Conservation (phyloP, 164 flowering plant species). For the Paratinospora sagittata region DNA sequence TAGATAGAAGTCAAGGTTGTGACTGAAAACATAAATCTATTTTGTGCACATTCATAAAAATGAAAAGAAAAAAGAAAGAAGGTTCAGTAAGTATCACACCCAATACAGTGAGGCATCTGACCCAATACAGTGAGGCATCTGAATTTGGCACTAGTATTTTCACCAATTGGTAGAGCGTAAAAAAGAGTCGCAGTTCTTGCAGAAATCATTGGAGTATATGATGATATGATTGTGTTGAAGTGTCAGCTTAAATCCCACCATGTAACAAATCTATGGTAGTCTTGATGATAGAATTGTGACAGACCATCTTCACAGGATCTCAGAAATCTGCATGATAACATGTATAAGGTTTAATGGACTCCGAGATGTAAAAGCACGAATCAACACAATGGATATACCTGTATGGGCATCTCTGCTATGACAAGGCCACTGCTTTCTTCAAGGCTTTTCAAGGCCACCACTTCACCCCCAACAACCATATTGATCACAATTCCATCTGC, state of each 20-base stretch:
- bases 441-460: conserved; percentile 65
- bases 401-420: conserved; percentile 85
- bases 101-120: too few species aligned
- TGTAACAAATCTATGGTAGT: neutral
- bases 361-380: neutral
- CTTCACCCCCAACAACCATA: conserved; percentile 99
- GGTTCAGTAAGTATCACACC: conserved; percentile 3
- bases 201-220: neutral
- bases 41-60: neutral
- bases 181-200: neutral
- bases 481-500: conserved; percentile 94
- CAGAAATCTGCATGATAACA: conserved; percentile 55
- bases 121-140: neutral
- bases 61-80: neutral
- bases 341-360: neutral
- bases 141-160: neutral
- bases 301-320: conserved; percentile 45
- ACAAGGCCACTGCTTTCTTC: conserved; percentile 71
- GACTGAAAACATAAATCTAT: neutral
- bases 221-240: neutral
- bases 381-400: conserved; percentile 41
- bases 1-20: neutral
- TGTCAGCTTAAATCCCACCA: too few species aligned
- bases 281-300: neutral
- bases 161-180: neutral